These are phyloP conservation scores for Paracoccidioides lutzii DNA, from an alignment of 2,329 filamentous ascomycete genomes.

Conservation along the genomic window DNA sequence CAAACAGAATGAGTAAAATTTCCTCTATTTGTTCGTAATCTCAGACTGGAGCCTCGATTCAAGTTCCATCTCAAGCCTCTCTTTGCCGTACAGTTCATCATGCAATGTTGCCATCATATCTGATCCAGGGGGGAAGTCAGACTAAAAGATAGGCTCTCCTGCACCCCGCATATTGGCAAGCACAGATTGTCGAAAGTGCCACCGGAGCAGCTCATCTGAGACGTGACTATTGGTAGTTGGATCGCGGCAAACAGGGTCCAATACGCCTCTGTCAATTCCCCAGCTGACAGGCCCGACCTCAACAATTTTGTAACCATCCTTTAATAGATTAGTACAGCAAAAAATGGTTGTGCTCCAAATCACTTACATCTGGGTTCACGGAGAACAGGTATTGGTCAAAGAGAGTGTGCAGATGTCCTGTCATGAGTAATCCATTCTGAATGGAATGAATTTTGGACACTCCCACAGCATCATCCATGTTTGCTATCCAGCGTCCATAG, in stretches of 20 bases:
- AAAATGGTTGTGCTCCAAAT: neutral
- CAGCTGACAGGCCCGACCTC: conserved; percentile 4
- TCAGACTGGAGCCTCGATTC: neutral
- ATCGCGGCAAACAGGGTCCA: conserved; percentile 11
- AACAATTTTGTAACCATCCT: conserved; percentile 12
- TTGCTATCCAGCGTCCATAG: conserved; percentile 13
- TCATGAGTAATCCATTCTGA: conserved; percentile 11
- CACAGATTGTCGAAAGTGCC: conserved; percentile 15
- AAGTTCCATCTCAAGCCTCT: conserved; percentile 11
- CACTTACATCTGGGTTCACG: conserved; percentile 12
- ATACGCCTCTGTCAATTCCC: conserved; percentile 9
- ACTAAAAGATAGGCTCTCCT: conserved; percentile 15
- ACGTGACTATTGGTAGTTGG: conserved; percentile 7
- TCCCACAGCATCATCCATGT: conserved; percentile 7
- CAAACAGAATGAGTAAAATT: too few species aligned
- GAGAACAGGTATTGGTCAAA: conserved; percentile 13
- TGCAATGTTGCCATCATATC: conserved; percentile 12
- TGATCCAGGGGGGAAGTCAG: conserved; percentile 14
- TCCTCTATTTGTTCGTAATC: neutral
- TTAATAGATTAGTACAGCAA: conserved; percentile 2
- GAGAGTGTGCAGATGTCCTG: conserved; percentile 2
- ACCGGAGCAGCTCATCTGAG: conserved; percentile 12
- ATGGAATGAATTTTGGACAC: conserved; percentile 9
- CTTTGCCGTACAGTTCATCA: conserved; percentile 9
- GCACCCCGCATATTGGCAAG: conserved; percentile 16